Evolutionary conservation across 2,329 filamentous ascomycete genomes (phyloP), one percentile per base, ranked within the genome.

Genomic region (Venturia aucupariae): DNA sequence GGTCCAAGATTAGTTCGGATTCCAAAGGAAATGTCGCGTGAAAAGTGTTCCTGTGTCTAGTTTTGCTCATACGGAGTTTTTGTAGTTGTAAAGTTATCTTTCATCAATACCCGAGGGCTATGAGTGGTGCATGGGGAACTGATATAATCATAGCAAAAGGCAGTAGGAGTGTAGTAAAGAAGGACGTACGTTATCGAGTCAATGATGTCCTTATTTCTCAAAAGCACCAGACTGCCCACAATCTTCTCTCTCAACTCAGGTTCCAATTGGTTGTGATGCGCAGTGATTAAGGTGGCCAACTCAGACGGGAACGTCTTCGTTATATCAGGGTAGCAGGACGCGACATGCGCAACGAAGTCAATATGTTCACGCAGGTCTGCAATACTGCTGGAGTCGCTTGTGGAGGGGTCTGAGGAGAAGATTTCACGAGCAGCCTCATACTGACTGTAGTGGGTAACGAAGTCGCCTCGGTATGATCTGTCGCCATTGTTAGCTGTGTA

Each of bases 391-490:
- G 88, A 85, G 64, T 90, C 90, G 62, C 89, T 88, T 11, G 88
- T 88, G 17, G 87, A 82, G 6, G 94, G 94, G 60, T 90, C 89
- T 51, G 89, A 85, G 71, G 96, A 83, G 77, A 97, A 97, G 70
- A 97, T 91, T 72, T 96, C 91, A 66, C 90, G 86, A 74, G 96
- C 90, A 30, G 90, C 88, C 75, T 92, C 87, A 82, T 97, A 97
- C 75, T 96, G 92, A 73, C 88, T 86, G 82, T 90, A 95, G 76
- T 97, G 90, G 72, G 88, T 87, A 68, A 87, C 78, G 72, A 96
- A 96, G 72, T 97, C 93, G 69, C 95, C 90, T 67, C 88, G 84
- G 77, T 97, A 97, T 3, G 92, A 95, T 71, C 87, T 90, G 67
- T 48, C 17, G 57, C 8, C 39, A 61, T 57, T 57, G 17, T 57